Evolutionary conservation across 768 basidiomycete species (phyloP).

Genomic region (Tulasnella sp.): DNA sequence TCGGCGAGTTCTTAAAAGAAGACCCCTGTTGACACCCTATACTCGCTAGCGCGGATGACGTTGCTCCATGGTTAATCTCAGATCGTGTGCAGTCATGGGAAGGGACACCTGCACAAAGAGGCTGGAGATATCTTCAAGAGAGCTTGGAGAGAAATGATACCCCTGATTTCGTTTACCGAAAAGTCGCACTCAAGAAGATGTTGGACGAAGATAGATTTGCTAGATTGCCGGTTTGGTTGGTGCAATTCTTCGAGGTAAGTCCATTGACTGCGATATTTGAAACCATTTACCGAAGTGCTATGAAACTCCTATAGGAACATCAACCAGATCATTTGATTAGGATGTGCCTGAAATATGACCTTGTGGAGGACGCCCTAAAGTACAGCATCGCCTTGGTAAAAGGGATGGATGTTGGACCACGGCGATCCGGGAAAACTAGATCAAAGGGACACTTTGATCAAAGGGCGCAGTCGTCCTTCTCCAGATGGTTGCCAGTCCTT

Average conservation of each 20-base stretch:
- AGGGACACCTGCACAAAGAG: constrained; percentile 64
- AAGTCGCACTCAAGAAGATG: constrained; percentile 63
- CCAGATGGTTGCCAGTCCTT: constrained; percentile 72
- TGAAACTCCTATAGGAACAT: constrained; percentile 37
- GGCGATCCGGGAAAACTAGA: constrained; percentile 33
- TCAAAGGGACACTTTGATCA: no score
- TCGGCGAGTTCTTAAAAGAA: neutral
- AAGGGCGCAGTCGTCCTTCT: constrained; percentile 40
- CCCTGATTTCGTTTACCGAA: constrained; percentile 57
- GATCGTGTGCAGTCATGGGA: constrained; percentile 74
- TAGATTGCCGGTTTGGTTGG: constrained; percentile 69
- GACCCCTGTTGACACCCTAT: neutral
- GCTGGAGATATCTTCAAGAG: constrained; percentile 78
- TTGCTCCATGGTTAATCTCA: constrained; percentile 54
- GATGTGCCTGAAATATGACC: constrained; percentile 62
- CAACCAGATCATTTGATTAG: constrained; percentile 79
- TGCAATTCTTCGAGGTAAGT: constrained; percentile 56
- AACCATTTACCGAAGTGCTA: neutral
- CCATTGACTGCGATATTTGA: neutral
- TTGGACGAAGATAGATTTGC: constrained; percentile 45
- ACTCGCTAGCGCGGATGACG: constrained; percentile 1
- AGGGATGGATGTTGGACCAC: constrained; percentile 26
- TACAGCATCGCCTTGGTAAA: constrained; percentile 57
- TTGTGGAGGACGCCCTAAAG: constrained; percentile 62
- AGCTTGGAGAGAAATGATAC: constrained; percentile 68